Evolutionary conservation across 2,329 filamentous ascomycete species (phyloP).

Genomic region (Pyrenophora seminiperda): DNA sequence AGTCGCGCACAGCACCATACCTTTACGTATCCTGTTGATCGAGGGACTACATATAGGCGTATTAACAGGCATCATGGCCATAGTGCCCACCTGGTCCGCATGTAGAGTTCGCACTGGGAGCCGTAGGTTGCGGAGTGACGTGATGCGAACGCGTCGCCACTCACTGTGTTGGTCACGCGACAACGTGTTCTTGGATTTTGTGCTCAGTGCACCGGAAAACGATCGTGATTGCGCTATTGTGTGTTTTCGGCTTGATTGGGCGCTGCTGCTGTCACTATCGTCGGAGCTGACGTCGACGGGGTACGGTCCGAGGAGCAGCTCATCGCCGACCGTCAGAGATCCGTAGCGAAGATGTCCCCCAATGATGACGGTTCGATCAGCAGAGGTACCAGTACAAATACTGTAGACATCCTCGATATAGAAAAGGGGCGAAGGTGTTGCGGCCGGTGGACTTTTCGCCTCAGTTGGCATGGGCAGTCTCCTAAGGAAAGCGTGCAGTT

Average conservation of each 20-base stretch:
- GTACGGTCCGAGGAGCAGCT: constrained; percentile 77
- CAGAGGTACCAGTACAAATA: constrained; percentile 51
- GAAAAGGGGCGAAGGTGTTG: constrained; percentile 67
- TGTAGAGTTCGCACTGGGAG: constrained; percentile 78
- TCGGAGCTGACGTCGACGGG: constrained; percentile 39
- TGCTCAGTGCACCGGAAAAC: constrained; percentile 54
- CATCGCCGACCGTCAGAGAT: constrained; percentile 75
- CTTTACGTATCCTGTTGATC: constrained; percentile 64
- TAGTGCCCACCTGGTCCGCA: constrained; percentile 84
- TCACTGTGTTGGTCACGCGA: constrained; percentile 42
- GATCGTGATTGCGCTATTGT: constrained; percentile 52
- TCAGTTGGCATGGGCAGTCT: constrained; percentile 68
- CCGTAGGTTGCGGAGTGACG: constrained; percentile 85
- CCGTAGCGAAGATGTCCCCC: constrained; percentile 86
- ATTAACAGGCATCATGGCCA: constrained; percentile 68
- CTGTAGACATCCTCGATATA: constrained; percentile 91
- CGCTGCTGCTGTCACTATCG: constrained; percentile 47
- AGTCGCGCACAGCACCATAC: constrained; percentile 75
- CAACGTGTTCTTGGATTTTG: constrained; percentile 17
- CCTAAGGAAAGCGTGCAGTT: constrained; percentile 80
- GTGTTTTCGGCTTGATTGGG: constrained; percentile 26
- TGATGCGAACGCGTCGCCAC: constrained; percentile 81
- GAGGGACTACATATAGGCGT: constrained; percentile 34
- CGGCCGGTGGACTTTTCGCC: constrained; percentile 44
- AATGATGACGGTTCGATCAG: constrained; percentile 63